A percentile compares a stretch with the other conserved stretches of the same genome.
Evolutionary conservation across 768 basidiomycete species (phyloP).

Genomic region (Naganishia antarctica): DNA sequence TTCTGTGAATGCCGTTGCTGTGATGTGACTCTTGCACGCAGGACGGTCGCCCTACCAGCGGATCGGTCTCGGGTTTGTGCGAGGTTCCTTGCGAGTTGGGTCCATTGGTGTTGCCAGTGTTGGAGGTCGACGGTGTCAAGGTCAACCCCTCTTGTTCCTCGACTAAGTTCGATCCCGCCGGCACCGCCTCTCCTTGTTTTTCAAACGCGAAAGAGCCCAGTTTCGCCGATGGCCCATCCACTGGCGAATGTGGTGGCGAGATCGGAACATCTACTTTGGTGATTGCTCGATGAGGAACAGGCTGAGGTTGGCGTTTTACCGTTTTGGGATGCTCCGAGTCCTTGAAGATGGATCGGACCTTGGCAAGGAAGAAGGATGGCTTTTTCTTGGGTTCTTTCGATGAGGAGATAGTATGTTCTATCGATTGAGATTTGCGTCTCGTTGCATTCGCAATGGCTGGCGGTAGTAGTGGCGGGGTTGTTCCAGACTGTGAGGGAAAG

Average conservation of each 20-base stretch:
- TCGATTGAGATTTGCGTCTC: neutral
- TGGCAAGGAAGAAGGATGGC: conserved; percentile 5
- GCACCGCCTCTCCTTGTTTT: neutral
- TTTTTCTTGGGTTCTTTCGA: conserved; percentile 13
- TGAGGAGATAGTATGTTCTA: neutral
- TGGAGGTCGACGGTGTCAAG: conserved; percentile 10
- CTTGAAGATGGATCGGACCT: conserved; percentile 4
- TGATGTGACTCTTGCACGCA: no score
- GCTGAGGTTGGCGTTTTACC: no score
- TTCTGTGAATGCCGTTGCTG: no score
- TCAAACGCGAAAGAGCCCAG: neutral
- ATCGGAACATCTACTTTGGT: neutral
- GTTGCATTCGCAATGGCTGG: no score
- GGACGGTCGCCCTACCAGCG: neutral
- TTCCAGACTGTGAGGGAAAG: neutral
- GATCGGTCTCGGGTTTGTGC: neutral
- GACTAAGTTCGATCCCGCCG: neutral
- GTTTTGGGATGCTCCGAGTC: neutral
- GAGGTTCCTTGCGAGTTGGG: neutral
- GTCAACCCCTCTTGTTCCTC: neutral
- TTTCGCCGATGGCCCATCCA: no score
- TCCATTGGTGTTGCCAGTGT: neutral
- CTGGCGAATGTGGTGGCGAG: conserved; percentile 8
- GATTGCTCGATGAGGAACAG: neutral
- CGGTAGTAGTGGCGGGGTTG: neutral